Conservation (phyloP, 768 basidiomycete species). For the Calocybe cyanea region DNA sequence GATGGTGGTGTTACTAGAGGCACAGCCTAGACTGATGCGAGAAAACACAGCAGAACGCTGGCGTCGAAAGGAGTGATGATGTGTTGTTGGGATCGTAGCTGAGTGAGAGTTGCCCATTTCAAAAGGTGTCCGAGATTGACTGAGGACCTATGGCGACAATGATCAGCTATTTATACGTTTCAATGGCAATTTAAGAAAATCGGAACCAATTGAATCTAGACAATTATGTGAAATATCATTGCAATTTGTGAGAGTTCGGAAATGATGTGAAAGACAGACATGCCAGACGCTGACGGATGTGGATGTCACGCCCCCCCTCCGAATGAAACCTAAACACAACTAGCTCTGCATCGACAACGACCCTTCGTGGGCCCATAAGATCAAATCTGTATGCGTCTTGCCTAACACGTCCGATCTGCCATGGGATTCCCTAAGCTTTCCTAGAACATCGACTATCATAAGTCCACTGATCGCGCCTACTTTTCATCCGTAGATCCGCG, state of each 20-base stretch:
- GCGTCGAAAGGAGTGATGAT: slow-evolving; percentile 20
- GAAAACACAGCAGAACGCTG: slow-evolving; percentile 35
- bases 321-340: slow-evolving; percentile 3
- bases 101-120: slow-evolving; percentile 33
- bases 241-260: slow-evolving; percentile 9
- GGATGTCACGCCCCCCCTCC: slow-evolving; percentile 16
- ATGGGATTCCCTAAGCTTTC: slow-evolving; percentile 10
- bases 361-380: slow-evolving; percentile 9
- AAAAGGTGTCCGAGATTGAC: slow-evolving; percentile 5
- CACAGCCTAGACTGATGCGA: slow-evolving; percentile 36
- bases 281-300: slow-evolving; percentile 13
- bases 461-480: slow-evolving; percentile 2
- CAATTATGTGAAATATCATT: slow-evolving; percentile 14
- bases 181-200: neutral
- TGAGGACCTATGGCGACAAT: neutral
- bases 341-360: slow-evolving; percentile 6
- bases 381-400: slow-evolving; percentile 4
- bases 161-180: slow-evolving; percentile 13
- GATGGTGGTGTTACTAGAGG: slow-evolving; percentile 30
- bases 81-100: slow-evolving; percentile 13
- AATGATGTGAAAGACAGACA: slow-evolving; percentile 1
- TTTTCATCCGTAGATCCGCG: neutral
- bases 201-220: slow-evolving; percentile 8
- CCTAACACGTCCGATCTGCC: slow-evolving; percentile 13
- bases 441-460: neutral